Evolutionary conservation across 106 monocot species (phyloP), one percentile per base, ranked within the genome.

Genomic region (Dendrobium nobile): DNA sequence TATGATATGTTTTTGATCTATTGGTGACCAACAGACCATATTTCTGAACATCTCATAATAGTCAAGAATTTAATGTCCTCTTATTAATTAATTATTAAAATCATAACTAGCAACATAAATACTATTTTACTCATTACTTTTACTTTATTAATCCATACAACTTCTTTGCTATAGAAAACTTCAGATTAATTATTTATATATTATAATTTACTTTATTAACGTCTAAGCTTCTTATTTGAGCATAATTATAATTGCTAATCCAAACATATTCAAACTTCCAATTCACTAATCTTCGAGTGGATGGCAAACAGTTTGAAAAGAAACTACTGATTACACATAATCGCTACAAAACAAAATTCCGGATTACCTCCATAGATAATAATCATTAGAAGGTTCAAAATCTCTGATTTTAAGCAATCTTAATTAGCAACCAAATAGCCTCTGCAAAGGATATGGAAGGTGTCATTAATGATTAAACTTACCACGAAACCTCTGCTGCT

Each of bases 401-500:
- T 7, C 17, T n/a, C 58, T 19, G 6, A 58, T 17, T n/a, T 58
- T n/a, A 58, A 18, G 58, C 58, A 58, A 5, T 58, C 16, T n/a
- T 19, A 58, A 13, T 58, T n/a, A 18, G 58, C 20, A 58, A 58
- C 58, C 58, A 58, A 58, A 58, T 58, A 58, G 4, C 20, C 18
- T 58, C n/a, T 58, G 58, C 18, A 58, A 58, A 45, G 9, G 5
- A 45, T 58, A 58, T 58, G 5, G 58, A 58, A 9, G 5, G 45
- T 45, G 8, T 45, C 9, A 45, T 45, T 45, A 45, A 45, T 45
- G 45, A 65, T 26, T 65, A 54, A 79, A 85, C 95, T 91, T 82
- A 95, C 95, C 86, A 93, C 84, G 89, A 95, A 95, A 59, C 95
- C 95, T 86, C 88, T 87, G 68, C 85, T 80, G 58, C 95, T 95